phyloP scores from a whole-genome alignment of 2,329 filamentous ascomycete species.

The Dactylellina cionopaga region DNA sequence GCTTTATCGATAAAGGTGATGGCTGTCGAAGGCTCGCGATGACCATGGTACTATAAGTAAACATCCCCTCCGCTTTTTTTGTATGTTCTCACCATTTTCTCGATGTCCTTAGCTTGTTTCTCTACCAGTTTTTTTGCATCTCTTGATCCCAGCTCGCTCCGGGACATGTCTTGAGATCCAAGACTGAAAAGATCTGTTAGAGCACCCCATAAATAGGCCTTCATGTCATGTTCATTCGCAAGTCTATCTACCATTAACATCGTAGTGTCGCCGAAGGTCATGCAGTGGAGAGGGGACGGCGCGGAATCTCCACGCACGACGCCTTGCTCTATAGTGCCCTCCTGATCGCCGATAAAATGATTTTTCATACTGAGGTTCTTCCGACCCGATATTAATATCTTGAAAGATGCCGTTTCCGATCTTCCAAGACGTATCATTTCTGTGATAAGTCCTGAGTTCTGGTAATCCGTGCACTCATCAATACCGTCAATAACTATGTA shows the following conservation, averaged over 20 bases:
- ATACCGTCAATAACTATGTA: slow-evolving; percentile 43
- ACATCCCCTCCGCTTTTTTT: neutral
- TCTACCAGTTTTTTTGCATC: slow-evolving; percentile 4
- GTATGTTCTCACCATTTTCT: neutral
- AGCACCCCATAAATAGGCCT: slow-evolving; percentile 16
- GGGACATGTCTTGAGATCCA: neutral
- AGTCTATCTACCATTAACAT: slow-evolving; percentile 26
- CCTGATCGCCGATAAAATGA: neutral
- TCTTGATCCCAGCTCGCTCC: neutral
- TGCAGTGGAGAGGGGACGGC: slow-evolving; percentile 10
- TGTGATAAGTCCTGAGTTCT: neutral
- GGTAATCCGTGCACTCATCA: slow-evolving; percentile 42
- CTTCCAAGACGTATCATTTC: slow-evolving; percentile 23
- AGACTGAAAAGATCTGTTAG: slow-evolving; percentile 31
- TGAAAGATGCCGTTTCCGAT: slow-evolving; percentile 1
- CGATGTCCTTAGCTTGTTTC: slow-evolving; percentile 16
- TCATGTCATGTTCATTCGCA: slow-evolving; percentile 36
- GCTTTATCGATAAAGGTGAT: neutral
- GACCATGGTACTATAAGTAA: neutral
- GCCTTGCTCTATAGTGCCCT: too few species aligned
- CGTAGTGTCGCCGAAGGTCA: slow-evolving; percentile 4
- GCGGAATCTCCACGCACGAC: too few species aligned
- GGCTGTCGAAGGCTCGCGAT: neutral
- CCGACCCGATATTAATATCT: slow-evolving; percentile 33
- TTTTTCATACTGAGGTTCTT: slow-evolving; percentile 11